phyloP scores from a whole-genome alignment of 768 basidiomycete species.

The Phylloporus rhodoxanthus region DNA sequence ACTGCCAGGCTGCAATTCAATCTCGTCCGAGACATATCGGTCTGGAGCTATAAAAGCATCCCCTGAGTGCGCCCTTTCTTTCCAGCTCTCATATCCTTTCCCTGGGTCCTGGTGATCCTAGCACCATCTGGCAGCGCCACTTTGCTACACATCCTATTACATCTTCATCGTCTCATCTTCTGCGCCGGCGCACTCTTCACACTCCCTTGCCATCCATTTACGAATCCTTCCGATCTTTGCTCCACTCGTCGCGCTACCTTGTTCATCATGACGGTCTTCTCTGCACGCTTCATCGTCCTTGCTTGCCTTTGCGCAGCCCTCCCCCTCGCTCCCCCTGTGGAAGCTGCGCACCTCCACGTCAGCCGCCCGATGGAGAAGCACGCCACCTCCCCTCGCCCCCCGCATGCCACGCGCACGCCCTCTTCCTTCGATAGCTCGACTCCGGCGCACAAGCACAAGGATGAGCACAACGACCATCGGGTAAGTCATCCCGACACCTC shows the following conservation, averaged over 20 bases:
- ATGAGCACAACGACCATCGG: conserved; percentile 1
- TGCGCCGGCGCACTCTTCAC: conserved; percentile 23
- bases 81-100: conserved; percentile 33
- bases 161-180: conserved; percentile 15
- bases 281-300: conserved; percentile 41
- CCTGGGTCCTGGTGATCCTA: conserved; percentile 53
- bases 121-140: conserved; percentile 12
- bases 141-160: conserved; percentile 15
- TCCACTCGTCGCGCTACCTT: conserved; percentile 6
- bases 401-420: background rate
- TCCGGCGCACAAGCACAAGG: background rate
- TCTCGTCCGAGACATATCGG: conserved; percentile 13
- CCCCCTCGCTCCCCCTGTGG: conserved; percentile 32
- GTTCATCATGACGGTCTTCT: conserved; percentile 45
- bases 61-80: conserved; percentile 19
- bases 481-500: conserved; percentile 1
- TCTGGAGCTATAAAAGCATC: conserved; percentile 17
- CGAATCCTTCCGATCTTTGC: background rate
- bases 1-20: conserved; percentile 7
- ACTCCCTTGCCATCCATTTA: conserved; percentile 14
- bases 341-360: conserved; percentile 36
- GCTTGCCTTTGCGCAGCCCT: conserved; percentile 43
- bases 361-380: conserved; percentile 12
- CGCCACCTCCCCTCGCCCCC: background rate
- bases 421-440: background rate